phyloP scores from a whole-genome alignment of 306 rosid species.

The Delonix regia region DNA sequence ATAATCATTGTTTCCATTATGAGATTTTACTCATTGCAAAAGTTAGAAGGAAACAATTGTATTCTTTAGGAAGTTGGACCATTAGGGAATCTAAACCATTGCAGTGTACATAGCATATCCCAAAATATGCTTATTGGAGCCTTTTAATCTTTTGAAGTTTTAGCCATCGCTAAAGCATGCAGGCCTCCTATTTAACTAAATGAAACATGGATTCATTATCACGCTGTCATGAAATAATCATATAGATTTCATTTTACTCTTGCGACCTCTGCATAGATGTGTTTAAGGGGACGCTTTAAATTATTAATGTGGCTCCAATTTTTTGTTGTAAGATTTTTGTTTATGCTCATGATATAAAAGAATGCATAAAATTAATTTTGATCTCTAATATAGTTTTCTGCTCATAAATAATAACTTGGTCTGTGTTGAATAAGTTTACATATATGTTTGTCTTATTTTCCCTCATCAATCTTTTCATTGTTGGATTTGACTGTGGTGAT shows the following conservation, averaged over 20 bases:
- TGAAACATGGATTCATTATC: neutral
- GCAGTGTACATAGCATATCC: no score
- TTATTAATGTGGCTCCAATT: neutral
- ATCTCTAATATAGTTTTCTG: neutral
- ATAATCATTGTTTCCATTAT: no score
- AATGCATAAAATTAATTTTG: neutral
- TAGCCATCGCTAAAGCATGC: neutral
- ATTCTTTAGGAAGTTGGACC: no score
- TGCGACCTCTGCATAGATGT: neutral
- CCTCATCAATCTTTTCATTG: neutral
- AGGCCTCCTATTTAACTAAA: neutral
- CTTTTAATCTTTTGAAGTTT: neutral
- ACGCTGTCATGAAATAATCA: neutral
- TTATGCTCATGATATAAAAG: neutral
- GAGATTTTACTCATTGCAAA: no score
- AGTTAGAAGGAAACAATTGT: no score
- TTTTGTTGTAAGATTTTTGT: neutral
- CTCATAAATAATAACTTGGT: neutral
- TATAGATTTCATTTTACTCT: neutral
- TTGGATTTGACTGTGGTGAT: neutral
- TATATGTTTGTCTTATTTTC: conserved; percentile 3
- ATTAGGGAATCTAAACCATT: no score
- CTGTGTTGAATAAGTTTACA: neutral
- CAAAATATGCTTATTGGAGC: neutral
- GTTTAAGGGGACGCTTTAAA: neutral